Conservation (phyloP, 768 basidiomycete species). For the Mycena capillaripes region DNA sequence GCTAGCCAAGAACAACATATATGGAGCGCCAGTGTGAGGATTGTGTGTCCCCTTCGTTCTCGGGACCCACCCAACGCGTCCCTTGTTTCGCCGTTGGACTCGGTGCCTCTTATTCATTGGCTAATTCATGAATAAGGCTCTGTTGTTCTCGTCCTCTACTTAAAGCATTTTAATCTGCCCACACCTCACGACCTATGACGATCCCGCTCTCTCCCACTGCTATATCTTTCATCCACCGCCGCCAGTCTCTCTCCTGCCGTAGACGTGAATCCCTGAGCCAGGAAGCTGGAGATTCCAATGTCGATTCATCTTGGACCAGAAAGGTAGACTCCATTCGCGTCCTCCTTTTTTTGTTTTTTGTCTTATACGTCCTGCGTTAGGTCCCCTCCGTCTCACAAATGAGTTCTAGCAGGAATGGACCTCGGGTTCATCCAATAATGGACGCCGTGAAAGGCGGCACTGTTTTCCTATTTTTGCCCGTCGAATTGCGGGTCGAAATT, state of each 20-base stretch:
- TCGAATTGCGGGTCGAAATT: constrained; percentile 63
- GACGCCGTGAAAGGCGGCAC: constrained; percentile 15
- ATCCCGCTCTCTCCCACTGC: constrained; percentile 14
- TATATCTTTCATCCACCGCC: constrained; percentile 1
- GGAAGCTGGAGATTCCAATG: background rate
- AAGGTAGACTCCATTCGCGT: constrained; percentile 22
- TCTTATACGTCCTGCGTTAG: constrained; percentile 7
- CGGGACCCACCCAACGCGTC: constrained; percentile 30
- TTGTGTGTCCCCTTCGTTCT: constrained; percentile 21
- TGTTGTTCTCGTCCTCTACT: constrained; percentile 32
- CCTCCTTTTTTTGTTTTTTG: background rate
- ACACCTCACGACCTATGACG: constrained; percentile 25
- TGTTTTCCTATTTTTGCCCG: constrained; percentile 55
- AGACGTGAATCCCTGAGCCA: background rate
- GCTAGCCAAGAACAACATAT: constrained; percentile 25
- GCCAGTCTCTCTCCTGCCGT: constrained; percentile 15
- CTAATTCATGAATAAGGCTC: constrained; percentile 19
- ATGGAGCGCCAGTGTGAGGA: background rate
- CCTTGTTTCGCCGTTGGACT: constrained; percentile 9
- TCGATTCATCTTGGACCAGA: background rate
- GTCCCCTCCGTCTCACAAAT: constrained; percentile 3
- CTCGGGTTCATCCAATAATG: background rate
- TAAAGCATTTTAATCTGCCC: constrained; percentile 28
- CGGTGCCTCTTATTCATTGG: constrained; percentile 2
- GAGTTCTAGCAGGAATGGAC: constrained; percentile 17